Conservation (phyloP, 1,139 yeast genomes). For the Saccharomycopsis hybrid region DNA sequence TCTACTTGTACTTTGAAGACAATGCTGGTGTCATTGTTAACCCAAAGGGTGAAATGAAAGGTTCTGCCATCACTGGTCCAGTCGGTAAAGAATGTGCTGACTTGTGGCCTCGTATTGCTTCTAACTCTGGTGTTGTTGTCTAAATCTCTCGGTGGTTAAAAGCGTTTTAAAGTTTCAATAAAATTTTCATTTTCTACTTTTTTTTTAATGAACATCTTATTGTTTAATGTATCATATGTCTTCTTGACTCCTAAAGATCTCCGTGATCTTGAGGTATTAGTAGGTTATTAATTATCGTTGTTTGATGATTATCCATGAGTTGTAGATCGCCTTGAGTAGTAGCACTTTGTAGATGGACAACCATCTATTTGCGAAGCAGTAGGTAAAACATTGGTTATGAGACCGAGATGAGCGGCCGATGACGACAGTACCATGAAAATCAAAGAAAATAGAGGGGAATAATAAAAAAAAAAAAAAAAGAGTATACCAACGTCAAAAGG, state of each 20-base stretch:
- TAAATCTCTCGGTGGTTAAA: conserved; percentile 35
- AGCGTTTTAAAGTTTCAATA: background rate
- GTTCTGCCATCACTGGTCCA: conserved; percentile 99
- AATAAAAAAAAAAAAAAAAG: too few species aligned
- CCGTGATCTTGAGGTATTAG: too few species aligned
- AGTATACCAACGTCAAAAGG: too few species aligned
- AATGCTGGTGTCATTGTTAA: conserved; percentile 99
- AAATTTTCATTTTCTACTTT: conserved; percentile 3
- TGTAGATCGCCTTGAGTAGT: too few species aligned
- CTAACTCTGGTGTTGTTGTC: conserved; percentile 99
- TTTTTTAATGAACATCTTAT: conserved; percentile 16
- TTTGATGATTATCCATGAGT: too few species aligned
- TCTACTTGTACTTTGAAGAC: conserved; percentile 99
- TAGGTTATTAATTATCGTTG: too few species aligned
- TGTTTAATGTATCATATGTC: conserved; percentile 2
- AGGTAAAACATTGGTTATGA: too few species aligned
- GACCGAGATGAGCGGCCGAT: too few species aligned
- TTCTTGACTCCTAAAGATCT: background rate
- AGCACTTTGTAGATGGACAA: too few species aligned
- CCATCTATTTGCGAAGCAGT: too few species aligned
- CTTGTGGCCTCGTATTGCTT: conserved; percentile 99
- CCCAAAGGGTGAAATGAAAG: conserved; percentile 99
- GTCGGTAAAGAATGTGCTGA: conserved; percentile 99
- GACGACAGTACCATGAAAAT: too few species aligned
- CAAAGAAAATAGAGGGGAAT: too few species aligned